A percentile compares a stretch with the other conserved stretches of the same genome.
These are phyloP conservation scores for Peronospora farinosa DNA, from an alignment of 352 stramenopile species.

Conservation along the genomic window DNA sequence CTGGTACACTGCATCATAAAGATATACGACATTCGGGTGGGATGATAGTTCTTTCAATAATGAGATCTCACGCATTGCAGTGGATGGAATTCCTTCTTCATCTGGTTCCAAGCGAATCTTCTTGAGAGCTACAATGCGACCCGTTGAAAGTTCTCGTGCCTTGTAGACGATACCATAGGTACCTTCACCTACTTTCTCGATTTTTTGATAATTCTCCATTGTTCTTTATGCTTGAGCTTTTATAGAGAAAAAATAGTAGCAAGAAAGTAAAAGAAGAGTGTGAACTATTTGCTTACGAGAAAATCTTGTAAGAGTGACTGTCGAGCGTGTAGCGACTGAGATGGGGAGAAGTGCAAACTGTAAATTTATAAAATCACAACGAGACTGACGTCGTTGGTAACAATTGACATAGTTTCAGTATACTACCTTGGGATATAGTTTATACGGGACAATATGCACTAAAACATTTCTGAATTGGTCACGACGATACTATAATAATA, in stretches of 20 bases:
- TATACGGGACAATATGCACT: too few relatives aligned
- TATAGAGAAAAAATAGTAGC: neutral
- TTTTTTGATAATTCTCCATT: slow-evolving; percentile 85
- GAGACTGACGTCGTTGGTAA: too few relatives aligned
- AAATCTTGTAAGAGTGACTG: neutral
- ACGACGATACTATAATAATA: too few relatives aligned
- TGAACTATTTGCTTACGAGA: neutral
- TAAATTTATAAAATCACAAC: too few relatives aligned
- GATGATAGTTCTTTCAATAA: slow-evolving; percentile 90
- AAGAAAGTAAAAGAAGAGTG: neutral
- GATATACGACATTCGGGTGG: slow-evolving; percentile 91
- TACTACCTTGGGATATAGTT: neutral
- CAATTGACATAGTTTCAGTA: neutral
- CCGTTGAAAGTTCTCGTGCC: slow-evolving; percentile 83
- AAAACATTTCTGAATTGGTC: too few relatives aligned
- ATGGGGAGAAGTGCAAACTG: too few relatives aligned
- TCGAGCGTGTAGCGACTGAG: too few relatives aligned
- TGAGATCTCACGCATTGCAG: slow-evolving; percentile 96
- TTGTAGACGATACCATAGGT: slow-evolving; percentile 98
- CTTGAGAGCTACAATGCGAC: slow-evolving; percentile 93
- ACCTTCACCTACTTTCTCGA: slow-evolving; percentile 88
- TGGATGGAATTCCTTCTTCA: slow-evolving; percentile 96
- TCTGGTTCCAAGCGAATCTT: slow-evolving; percentile 88
- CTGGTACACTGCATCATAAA: slow-evolving; percentile 81
- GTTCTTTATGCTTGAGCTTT: neutral